Evolutionary conservation across 2,329 filamentous ascomycete species (phyloP).

Genomic region (Esteya vermicola): DNA sequence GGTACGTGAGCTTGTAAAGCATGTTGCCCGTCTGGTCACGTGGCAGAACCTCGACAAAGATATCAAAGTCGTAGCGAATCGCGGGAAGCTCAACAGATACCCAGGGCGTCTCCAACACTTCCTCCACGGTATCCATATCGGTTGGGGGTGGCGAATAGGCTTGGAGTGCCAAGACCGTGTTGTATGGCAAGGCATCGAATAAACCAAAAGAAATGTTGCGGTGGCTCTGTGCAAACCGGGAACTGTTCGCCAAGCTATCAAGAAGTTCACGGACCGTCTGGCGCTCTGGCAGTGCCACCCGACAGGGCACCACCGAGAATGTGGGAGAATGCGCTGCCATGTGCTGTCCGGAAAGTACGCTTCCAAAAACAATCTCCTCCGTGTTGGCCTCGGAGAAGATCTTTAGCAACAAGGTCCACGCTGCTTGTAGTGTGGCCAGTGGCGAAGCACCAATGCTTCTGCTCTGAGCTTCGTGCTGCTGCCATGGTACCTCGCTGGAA

Average conservation of each 20-base stretch:
- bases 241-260: constrained; percentile 1
- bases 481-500: neutral
- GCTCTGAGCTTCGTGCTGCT: constrained; percentile 5
- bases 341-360: constrained; percentile 18
- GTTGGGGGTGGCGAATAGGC: constrained; percentile 11
- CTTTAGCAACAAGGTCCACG: constrained; percentile 19
- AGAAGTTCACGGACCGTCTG: neutral
- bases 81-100: constrained; percentile 5
- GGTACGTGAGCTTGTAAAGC: constrained; percentile 9
- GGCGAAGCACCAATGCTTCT: constrained; percentile 16
- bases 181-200: constrained; percentile 17
- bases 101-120: constrained; percentile 8
- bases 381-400: constrained; percentile 18
- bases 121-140: neutral
- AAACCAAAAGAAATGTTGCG: constrained; percentile 14
- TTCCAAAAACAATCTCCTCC: constrained; percentile 20
- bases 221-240: constrained; percentile 10
- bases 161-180: constrained; percentile 21
- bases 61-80: constrained; percentile 10
- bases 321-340: constrained; percentile 17
- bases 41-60: constrained; percentile 10
- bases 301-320: constrained; percentile 19
- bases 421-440: constrained; percentile 20
- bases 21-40: neutral
- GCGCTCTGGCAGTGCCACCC: constrained; percentile 12